Percentiles rank a stretch among this genome's conserved stretches.
Evolutionary conservation across 2,329 filamentous ascomycete species (phyloP).

Genomic region (Colletotrichum ledebouriae): DNA sequence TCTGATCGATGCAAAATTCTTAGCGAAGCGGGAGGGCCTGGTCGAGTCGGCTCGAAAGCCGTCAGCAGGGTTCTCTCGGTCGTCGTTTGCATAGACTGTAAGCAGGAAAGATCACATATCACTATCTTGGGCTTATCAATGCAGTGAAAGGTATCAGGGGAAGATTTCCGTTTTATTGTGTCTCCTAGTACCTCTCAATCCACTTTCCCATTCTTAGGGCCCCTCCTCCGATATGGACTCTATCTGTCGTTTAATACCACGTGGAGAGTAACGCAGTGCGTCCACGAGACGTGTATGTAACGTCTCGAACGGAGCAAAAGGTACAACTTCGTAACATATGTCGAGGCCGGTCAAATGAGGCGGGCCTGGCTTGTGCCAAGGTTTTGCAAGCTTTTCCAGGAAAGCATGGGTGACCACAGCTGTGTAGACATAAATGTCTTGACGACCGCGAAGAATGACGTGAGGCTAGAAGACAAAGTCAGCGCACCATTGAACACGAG

Average conservation of each 20-base stretch:
- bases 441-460: no score
- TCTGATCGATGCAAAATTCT: constrained; percentile 2
- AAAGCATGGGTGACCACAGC: neutral
- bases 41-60: no score
- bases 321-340: neutral
- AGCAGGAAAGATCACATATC: no score
- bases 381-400: neutral
- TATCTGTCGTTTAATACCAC: neutral
- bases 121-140: no score
- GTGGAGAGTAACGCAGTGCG: neutral
- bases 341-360: neutral
- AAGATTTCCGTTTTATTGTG: no score
- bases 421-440: neutral
- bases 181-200: neutral
- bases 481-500: no score
- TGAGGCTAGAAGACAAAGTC: no score
- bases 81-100: neutral
- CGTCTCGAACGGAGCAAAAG: neutral
- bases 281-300: neutral
- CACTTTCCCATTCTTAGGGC: neutral
- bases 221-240: no score
- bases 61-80: neutral
- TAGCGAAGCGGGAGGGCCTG: neutral
- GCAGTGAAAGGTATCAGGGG: no score
- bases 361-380: constrained; percentile 1